Evolutionary conservation across 2,329 filamentous ascomycete species (phyloP).

Genomic region (Endothia cerciana): DNA sequence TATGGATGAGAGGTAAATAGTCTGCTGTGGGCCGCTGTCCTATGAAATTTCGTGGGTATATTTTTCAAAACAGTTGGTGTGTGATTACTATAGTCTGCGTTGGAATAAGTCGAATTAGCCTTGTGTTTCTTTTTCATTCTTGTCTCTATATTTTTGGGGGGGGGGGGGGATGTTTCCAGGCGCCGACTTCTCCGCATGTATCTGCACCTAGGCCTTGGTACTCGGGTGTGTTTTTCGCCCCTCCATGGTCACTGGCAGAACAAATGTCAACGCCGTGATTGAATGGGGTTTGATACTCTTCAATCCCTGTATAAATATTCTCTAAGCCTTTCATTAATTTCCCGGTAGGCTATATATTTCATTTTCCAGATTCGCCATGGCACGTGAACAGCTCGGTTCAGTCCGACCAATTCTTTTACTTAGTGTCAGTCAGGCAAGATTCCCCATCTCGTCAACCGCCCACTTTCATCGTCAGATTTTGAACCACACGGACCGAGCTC

Average conservation of each 20-base stretch:
- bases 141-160: not conserved
- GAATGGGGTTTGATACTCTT: not conserved
- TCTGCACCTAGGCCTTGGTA: not conserved
- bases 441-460: conserved; percentile 13
- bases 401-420: not conserved
- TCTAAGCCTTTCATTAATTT: not conserved
- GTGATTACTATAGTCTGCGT: not conserved
- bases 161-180: not conserved
- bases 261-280: not conserved
- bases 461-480: conserved; percentile 12
- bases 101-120: not conserved
- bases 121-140: not conserved
- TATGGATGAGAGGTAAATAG: not conserved
- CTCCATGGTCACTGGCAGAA: not conserved
- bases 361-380: not conserved
- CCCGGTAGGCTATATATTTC: not conserved
- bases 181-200: not conserved
- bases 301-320: not conserved
- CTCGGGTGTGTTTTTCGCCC: not conserved
- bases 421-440: conserved; percentile 4
- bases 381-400: not conserved
- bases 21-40: not conserved
- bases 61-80: no score
- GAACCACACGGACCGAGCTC: conserved; percentile 1
- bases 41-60: no score